Base-by-base conservation (phyloP, 2,329 filamentous ascomycete genomes). In the Geoglossum cookeanum region DNA sequence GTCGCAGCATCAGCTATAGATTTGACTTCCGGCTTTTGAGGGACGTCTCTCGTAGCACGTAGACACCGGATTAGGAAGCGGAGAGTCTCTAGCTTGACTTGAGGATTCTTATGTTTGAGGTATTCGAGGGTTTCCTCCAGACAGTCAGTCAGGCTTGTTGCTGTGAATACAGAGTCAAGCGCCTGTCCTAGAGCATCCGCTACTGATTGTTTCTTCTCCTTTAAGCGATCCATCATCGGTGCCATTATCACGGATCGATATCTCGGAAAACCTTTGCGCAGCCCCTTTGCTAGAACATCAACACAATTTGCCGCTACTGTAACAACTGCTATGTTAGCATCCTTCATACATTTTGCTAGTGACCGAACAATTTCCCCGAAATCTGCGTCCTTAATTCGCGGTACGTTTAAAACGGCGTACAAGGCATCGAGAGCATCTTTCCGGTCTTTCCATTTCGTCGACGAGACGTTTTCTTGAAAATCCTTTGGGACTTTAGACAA, bases 271-370 rank as follows among this genome's bases (percentile, higher is more conserved):
- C 76, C 72, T 64, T 79, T 83, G 49, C 87, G 83, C 60, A 98
- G 68, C 54, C 92, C 92, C 65, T 87, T 92, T 51, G 90, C 91
- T 30, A 98, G 74, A 32, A 85, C 78, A 65, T 97, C 90, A 37
- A 96, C 85, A 69, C 91, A 95, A 64, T 94, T 90, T 2, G 91
- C 92, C 4, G 94, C 91, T 61, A 92, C 84, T 1, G 85, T 92
- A 22, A 96, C 92, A 54, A 97, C 92, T 4, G 87, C 85, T 63
- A 98, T 85, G 66, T 98, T 98, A 64, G 94, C 92, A 64, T 98
- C 94, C 70, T 98, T 98, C 92, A 98, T 98, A 64, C 81, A 88
- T 70, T 97, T 98, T 49, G 92, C 91, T 57, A 97, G 76, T 3
- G 81, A 84, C 60, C 87, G 79, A 58, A 87, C 81, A 62, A 97